Evolutionary conservation across 2,329 filamentous ascomycete species (phyloP).

Genomic region (Septoria petroselini): DNA sequence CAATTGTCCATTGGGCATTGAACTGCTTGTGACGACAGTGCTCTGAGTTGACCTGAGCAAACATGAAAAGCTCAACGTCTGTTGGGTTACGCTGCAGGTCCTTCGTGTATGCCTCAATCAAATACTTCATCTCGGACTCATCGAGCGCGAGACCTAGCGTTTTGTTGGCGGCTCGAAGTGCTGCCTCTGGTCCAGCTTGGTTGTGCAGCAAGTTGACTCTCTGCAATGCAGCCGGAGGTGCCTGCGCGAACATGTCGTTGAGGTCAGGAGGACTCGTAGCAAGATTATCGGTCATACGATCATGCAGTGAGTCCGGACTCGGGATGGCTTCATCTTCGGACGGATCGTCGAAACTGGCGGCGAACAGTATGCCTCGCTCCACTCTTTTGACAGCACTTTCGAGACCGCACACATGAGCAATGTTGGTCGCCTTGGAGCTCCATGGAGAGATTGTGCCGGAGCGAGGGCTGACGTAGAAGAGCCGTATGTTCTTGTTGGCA

Average conservation of each 20-base stretch:
- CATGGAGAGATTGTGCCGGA: constrained; percentile 85
- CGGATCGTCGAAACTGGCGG: constrained; percentile 56
- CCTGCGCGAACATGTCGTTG: constrained; percentile 73
- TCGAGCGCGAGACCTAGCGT: constrained; percentile 83
- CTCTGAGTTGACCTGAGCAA: constrained; percentile 98
- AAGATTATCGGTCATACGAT: constrained; percentile 93
- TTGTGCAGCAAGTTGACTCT: constrained; percentile 62
- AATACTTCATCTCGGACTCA: constrained; percentile 83
- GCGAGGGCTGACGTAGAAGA: constrained; percentile 74
- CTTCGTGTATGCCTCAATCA: constrained; percentile 76
- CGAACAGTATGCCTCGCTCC: constrained; percentile 79
- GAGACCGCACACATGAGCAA: constrained; percentile 86
- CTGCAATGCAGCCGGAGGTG: constrained; percentile 62
- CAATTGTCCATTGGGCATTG: constrained; percentile 94
- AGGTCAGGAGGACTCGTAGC: constrained; percentile 65
- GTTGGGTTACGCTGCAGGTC: constrained; percentile 65
- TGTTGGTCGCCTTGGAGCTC: constrained; percentile 94
- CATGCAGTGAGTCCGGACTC: constrained; percentile 72
- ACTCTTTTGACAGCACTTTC: constrained; percentile 70
- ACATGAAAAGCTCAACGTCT: constrained; percentile 98
- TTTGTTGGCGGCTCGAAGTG: constrained; percentile 79
- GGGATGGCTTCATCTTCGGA: constrained; percentile 52
- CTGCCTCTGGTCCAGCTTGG: constrained; percentile 60
- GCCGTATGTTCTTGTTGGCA: constrained; percentile 51
- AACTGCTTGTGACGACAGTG: constrained; percentile 89